phyloP scores from a whole-genome alignment of 1,139 yeast species.

The Petasospora fabianii region DNA sequence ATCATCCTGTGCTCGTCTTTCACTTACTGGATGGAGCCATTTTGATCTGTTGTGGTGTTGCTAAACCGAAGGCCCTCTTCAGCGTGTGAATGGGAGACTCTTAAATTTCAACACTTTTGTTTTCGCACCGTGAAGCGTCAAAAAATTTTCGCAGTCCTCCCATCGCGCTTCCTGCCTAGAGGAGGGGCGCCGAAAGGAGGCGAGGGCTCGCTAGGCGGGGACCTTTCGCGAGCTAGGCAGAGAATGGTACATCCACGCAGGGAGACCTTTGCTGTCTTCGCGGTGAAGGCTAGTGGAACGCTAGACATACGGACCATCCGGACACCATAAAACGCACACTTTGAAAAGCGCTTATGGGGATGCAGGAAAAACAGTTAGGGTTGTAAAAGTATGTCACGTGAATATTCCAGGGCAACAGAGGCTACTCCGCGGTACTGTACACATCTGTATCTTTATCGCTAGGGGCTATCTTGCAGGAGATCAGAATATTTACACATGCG shows the following conservation, averaged over 20 bases:
- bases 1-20: conserved; percentile 2
- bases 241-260: conserved; percentile 9
- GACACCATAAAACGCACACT: conserved; percentile 5
- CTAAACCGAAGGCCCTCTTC: conserved; percentile 4
- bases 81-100: conserved; percentile 12
- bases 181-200: neutral
- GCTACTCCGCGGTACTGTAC: too few species aligned
- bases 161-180: neutral
- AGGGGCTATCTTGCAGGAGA: neutral
- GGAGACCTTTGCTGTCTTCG: neutral
- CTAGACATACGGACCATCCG: too few species aligned
- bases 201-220: conserved; percentile 2
- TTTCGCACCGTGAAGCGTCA: conserved; percentile 11
- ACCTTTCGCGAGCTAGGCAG: conserved; percentile 7
- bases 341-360: too few species aligned
- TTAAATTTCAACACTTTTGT: conserved; percentile 21
- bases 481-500: conserved; percentile 2
- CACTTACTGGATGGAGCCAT: conserved; percentile 54
- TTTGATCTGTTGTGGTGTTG: conserved; percentile 28
- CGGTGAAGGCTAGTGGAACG: too few species aligned
- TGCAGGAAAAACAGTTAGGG: too few species aligned
- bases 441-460: neutral
- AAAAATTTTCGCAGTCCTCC: conserved; percentile 17
- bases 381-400: conserved; percentile 1
- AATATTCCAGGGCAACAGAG: neutral